phyloP scores from a whole-genome alignment of 1,139 yeast genomes.

The Candida sanyaensis region DNA sequence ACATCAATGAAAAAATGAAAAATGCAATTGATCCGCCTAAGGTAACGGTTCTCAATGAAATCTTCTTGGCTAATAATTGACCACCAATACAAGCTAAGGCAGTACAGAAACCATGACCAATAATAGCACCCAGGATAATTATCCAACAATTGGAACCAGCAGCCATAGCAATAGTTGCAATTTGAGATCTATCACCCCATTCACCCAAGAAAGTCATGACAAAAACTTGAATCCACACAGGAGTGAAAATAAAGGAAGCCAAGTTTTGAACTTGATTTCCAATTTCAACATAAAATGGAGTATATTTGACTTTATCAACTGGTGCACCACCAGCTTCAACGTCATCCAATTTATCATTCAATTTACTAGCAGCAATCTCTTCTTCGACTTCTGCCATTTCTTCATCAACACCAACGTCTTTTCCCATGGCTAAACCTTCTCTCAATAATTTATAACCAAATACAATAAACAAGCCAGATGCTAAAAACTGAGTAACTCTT shows the following conservation, averaged over 20 bases:
- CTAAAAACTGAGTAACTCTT: slow-evolving; percentile 75
- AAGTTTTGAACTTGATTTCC: slow-evolving; percentile 48
- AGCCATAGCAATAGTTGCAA: slow-evolving; percentile 98
- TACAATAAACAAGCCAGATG: slow-evolving; percentile 76
- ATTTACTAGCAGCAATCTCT: slow-evolving; percentile 71
- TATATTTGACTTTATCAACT: slow-evolving; percentile 8
- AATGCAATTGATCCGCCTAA: slow-evolving; percentile 89
- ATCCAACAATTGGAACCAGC: slow-evolving; percentile 93
- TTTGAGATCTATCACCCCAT: slow-evolving; percentile 99
- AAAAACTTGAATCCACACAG: slow-evolving; percentile 92
- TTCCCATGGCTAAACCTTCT: slow-evolving; percentile 85
- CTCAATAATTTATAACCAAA: slow-evolving; percentile 76
- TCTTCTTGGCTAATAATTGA: slow-evolving; percentile 80
- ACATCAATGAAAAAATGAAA: slow-evolving; percentile 76
- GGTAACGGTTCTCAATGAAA: slow-evolving; percentile 89
- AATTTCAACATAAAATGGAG: slow-evolving; percentile 27
- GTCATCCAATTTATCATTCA: slow-evolving; percentile 51
- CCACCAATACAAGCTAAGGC: slow-evolving; percentile 95
- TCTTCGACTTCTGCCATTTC: slow-evolving; percentile 97
- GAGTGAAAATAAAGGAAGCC: slow-evolving; percentile 71
- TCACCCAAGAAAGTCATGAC: slow-evolving; percentile 96
- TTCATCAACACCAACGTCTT: slow-evolving; percentile 84
- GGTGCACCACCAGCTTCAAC: slow-evolving; percentile 43
- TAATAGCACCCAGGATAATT: slow-evolving; percentile 84
- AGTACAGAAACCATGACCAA: slow-evolving; percentile 92